Evolutionary conservation across 106 monocot species (phyloP), one percentile per base, ranked within the genome.

Genomic region (Amphibolis antarctica): DNA sequence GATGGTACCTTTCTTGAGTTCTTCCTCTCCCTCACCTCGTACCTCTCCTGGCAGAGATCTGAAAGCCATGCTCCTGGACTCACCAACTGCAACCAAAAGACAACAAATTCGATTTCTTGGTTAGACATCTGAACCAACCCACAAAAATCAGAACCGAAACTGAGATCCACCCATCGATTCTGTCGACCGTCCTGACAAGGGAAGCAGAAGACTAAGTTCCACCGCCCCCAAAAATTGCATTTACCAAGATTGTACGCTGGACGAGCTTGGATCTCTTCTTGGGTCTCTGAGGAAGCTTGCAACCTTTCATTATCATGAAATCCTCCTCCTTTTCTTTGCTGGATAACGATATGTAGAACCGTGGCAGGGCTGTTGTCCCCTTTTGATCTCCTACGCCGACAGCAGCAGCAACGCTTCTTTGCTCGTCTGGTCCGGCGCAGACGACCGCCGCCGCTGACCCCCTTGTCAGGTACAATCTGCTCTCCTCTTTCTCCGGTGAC

Each of bases 301-400:
- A 98, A 11, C 90, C 90, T 66, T 98, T 98, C 96, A 98, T 98
- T 0, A 76, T 82, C 80, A 98, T 75, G 75, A 98, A 98, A 50
- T 98, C 96, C 70, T 98, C 96, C 66, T 98, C 96, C 70, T 98
- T 98, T 70, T 98, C 90, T 71, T 91, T 98, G 71, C 82, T 98
- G 7, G 96, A 98, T 15, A 98, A 61, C 0, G 90, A 85, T 28
- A 98, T 69, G 69, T 91, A 96, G 70, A 98, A 98, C 59, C 84
- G 79, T 0, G 96, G 96, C 30, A 87, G 52, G 12, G 68, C 6
- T 42, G 47, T 29, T 66, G 70, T 28, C 10, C 68, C 72, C 52
- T 68, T 81, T 28, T 89, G 83, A 15, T 89, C 86, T 19, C 69
- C 74, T 47, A 70, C 81, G 5, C 46, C 53, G 6, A 51, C 44